These are phyloP conservation scores for Bipolaris oryzae DNA, from an alignment of 2,329 filamentous ascomycete genomes.

Conservation along the genomic window DNA sequence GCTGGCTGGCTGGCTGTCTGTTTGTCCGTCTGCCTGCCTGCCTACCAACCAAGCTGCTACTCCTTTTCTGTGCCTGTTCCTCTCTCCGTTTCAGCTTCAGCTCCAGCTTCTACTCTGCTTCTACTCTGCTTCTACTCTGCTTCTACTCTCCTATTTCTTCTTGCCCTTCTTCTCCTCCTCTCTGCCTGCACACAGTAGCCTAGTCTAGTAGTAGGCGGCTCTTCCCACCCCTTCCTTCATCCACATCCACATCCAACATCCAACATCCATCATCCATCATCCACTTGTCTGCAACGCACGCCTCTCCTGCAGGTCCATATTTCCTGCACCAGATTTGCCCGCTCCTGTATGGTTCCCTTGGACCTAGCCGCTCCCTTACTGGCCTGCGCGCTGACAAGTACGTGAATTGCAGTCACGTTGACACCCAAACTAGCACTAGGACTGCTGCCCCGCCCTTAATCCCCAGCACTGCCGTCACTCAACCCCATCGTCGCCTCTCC, in stretches of 20 bases:
- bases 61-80: not conserved
- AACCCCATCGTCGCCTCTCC: slow-evolving; percentile 31
- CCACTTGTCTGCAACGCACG: not conserved
- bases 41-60: not conserved
- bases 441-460: slow-evolving; percentile 27
- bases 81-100: not conserved
- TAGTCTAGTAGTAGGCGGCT: not conserved
- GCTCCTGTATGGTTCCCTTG: slow-evolving; percentile 4
- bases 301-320: slow-evolving; percentile 19
- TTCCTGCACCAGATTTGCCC: slow-evolving; percentile 13
- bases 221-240: not conserved
- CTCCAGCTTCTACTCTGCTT: not conserved
- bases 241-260: not conserved
- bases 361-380: slow-evolving; percentile 7
- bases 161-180: no score
- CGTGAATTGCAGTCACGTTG: slow-evolving; percentile 20
- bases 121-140: not conserved
- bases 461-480: slow-evolving; percentile 33
- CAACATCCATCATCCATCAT: not conserved
- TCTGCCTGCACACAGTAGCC: not conserved
- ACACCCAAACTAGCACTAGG: slow-evolving; percentile 24
- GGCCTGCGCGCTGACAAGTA: slow-evolving; percentile 11
- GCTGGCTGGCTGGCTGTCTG: not conserved
- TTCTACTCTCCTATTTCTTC: not conserved
- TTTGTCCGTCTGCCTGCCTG: no score